phyloP scores from a whole-genome alignment of 2,329 filamentous ascomycete genomes.

The Macrophomina tecta region DNA sequence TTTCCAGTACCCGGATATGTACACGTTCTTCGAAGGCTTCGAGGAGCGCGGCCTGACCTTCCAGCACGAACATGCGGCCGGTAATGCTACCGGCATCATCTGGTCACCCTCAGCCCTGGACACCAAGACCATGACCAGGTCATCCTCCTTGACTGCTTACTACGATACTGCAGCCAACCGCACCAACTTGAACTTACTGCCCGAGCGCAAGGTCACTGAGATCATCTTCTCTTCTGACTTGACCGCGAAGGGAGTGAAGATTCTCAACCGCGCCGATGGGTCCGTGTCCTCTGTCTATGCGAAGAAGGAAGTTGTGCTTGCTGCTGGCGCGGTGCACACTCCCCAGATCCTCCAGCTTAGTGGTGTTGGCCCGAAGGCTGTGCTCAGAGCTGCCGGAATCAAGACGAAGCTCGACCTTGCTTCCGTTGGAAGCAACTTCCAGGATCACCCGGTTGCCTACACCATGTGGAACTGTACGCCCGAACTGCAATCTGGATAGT shows the following conservation, averaged over 20 bases:
- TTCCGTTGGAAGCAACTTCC: slow-evolving; percentile 28
- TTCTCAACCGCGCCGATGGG: slow-evolving; percentile 29
- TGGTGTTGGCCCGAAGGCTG: slow-evolving; percentile 38
- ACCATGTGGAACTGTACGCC: background rate
- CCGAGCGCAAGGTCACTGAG: slow-evolving; percentile 30
- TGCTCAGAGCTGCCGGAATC: slow-evolving; percentile 33
- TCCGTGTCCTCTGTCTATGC: slow-evolving; percentile 29
- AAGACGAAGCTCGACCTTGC: slow-evolving; percentile 36
- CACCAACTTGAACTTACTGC: slow-evolving; percentile 25
- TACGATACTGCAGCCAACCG: slow-evolving; percentile 32
- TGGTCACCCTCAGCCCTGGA: slow-evolving; percentile 28
- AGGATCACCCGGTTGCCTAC: slow-evolving; percentile 28
- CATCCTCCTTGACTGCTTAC: slow-evolving; percentile 21
- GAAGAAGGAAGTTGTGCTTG: slow-evolving; percentile 36
- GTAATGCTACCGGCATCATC: slow-evolving; percentile 26
- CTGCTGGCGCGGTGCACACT: slow-evolving; percentile 37
- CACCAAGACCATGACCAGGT: slow-evolving; percentile 26
- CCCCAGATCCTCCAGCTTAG: slow-evolving; percentile 39
- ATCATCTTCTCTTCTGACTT: slow-evolving; percentile 25
- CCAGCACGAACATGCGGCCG: slow-evolving; percentile 29
- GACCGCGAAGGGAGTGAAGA: slow-evolving; percentile 3
- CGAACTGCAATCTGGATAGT: background rate
- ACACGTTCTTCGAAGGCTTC: slow-evolving; percentile 23
- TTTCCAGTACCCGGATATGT: slow-evolving; percentile 39
- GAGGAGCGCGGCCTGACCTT: slow-evolving; percentile 24